Conservation (phyloP, 2,329 filamentous ascomycete species). For the Venturia carpophila region DNA sequence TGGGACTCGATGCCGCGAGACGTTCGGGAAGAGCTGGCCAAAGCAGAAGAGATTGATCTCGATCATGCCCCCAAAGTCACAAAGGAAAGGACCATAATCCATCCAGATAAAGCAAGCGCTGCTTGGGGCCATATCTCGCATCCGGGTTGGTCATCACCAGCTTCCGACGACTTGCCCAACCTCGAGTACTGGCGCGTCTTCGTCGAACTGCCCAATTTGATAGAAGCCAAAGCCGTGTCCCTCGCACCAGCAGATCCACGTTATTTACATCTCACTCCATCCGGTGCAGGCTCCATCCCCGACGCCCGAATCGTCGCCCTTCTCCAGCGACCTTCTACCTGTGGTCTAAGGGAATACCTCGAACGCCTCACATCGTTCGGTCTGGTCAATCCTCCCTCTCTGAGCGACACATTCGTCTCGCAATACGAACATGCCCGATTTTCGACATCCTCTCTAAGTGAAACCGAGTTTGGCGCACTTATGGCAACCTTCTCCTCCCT, state of each 20-base stretch:
- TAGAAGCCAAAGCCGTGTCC: slow-evolving; percentile 89
- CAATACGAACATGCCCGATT: slow-evolving; percentile 83
- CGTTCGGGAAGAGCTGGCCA: slow-evolving; percentile 35
- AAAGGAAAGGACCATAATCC: slow-evolving; percentile 26
- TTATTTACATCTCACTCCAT: slow-evolving; percentile 23
- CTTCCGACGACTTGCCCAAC: slow-evolving; percentile 63
- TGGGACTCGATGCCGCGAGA: slow-evolving; percentile 68
- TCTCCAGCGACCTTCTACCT: slow-evolving; percentile 60
- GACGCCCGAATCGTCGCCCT: slow-evolving; percentile 62
- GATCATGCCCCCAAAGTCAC: slow-evolving; percentile 13
- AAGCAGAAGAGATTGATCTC: slow-evolving; percentile 22
- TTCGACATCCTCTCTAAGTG: slow-evolving; percentile 59
- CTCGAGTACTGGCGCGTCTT: slow-evolving; percentile 79
- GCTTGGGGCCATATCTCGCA: slow-evolving; percentile 82
- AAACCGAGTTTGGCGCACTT: slow-evolving; percentile 63
- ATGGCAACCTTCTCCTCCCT: slow-evolving; percentile 82
- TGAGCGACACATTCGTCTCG: slow-evolving; percentile 55
- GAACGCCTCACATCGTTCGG: slow-evolving; percentile 59
- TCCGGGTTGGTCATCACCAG: slow-evolving; percentile 79
- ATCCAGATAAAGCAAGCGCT: slow-evolving; percentile 35
- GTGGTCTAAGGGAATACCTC: slow-evolving; percentile 75
- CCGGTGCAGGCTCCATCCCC: slow-evolving; percentile 36
- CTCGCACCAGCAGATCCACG: slow-evolving; percentile 57
- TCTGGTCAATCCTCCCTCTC: slow-evolving; percentile 48
- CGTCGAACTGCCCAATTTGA: slow-evolving; percentile 75